A percentile compares a stretch with the other conserved stretches of the same genome.
phyloP scores from a whole-genome alignment of 805 yeast genomes.

The Cyberlindnera subsufficiens region DNA sequence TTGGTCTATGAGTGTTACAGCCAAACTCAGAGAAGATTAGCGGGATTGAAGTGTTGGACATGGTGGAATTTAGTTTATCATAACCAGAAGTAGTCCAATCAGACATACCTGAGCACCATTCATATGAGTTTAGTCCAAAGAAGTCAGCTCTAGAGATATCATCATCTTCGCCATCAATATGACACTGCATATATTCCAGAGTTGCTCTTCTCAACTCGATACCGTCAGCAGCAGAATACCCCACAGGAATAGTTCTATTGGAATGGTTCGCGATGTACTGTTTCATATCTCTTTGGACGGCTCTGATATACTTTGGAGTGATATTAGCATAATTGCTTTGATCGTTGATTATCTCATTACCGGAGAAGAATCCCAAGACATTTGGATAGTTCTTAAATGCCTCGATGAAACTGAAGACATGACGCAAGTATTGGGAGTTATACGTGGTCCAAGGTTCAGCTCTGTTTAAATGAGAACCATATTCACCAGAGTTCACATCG shows the following conservation, averaged over 20 bases:
- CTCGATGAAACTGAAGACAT: slow-evolving; percentile 80
- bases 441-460: slow-evolving; percentile 66
- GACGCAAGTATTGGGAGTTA: slow-evolving; percentile 60
- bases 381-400: slow-evolving; percentile 83
- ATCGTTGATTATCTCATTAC: slow-evolving; percentile 89
- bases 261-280: slow-evolving; percentile 64
- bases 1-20: slow-evolving; percentile 70
- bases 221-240: slow-evolving; percentile 92
- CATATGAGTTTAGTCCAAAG: slow-evolving; percentile 90
- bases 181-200: slow-evolving; percentile 80
- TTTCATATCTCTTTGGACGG: slow-evolving; percentile 90
- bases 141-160: slow-evolving; percentile 75
- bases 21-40: slow-evolving; percentile 75
- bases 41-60: slow-evolving; percentile 57
- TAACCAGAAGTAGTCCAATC: slow-evolving; percentile 70
- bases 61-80: slow-evolving; percentile 48
- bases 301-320: slow-evolving; percentile 79
- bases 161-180: slow-evolving; percentile 44
- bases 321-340: slow-evolving; percentile 48
- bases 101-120: slow-evolving; percentile 84
- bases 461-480: slow-evolving; percentile 65
- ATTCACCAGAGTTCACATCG: slow-evolving; percentile 76
- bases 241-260: slow-evolving; percentile 84
- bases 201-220: slow-evolving; percentile 63
- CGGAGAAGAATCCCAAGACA: slow-evolving; percentile 82